Evolutionary conservation across 2,329 filamentous ascomycete species (phyloP).

Genomic region (Penicillium sp.): DNA sequence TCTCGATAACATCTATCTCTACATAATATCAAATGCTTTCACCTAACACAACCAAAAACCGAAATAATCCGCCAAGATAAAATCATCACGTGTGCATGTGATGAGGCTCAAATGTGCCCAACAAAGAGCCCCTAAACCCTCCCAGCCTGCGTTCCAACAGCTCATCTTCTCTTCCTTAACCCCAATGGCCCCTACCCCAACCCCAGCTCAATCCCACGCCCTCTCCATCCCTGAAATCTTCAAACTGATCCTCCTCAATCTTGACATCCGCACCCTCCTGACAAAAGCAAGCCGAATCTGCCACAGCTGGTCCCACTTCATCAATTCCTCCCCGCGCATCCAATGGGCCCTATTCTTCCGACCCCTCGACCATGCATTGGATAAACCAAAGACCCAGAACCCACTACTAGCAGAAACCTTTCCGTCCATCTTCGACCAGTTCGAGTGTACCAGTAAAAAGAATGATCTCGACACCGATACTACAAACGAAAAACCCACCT

Average conservation of each 20-base stretch:
- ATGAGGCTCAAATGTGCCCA: not conserved
- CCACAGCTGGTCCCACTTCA: conserved; percentile 1
- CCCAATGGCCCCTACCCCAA: not conserved
- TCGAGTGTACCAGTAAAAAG: no score
- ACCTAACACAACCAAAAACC: not conserved
- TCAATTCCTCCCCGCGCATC: not conserved
- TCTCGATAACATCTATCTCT: not conserved
- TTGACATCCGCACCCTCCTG: conserved; percentile 7
- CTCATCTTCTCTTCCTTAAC: not conserved
- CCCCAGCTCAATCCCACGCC: not conserved
- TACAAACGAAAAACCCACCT: not conserved
- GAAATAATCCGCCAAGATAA: not conserved
- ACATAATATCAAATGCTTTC: not conserved
- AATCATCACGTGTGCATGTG: not conserved
- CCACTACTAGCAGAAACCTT: not conserved
- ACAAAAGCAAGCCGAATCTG: conserved; percentile 2
- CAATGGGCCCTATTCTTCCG: conserved; percentile 4
- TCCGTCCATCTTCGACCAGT: not conserved
- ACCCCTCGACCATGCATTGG: not conserved
- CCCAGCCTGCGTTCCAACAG: not conserved
- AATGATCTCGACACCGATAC: not conserved
- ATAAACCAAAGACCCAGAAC: not conserved
- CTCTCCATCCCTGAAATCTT: conserved; percentile 5
- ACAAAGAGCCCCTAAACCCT: not conserved
- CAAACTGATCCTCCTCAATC: conserved; percentile 5